Percentiles rank a stretch among this genome's conserved stretches.
Conservation (phyloP, 768 basidiomycete species). For the Nevesoporus exiguus region DNA sequence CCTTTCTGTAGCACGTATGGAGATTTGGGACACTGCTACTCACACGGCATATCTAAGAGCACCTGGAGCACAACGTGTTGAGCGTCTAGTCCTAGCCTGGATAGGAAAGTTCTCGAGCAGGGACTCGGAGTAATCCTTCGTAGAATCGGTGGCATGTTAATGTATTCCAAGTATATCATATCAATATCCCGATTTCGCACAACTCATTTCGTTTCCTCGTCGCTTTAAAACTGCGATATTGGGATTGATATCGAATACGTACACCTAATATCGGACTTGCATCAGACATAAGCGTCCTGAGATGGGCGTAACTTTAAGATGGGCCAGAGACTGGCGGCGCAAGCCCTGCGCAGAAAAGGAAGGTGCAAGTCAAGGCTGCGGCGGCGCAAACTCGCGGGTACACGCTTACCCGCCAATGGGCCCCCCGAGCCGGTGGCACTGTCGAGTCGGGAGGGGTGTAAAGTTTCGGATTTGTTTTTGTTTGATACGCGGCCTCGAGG, state of each 20-base stretch:
- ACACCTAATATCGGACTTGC: slow-evolving; percentile 13
- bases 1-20: slow-evolving; percentile 43
- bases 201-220: slow-evolving; percentile 14
- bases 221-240: slow-evolving; percentile 19
- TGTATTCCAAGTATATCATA: slow-evolving; percentile 28
- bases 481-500: slow-evolving; percentile 29
- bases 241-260: slow-evolving; percentile 19
- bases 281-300: slow-evolving; percentile 22
- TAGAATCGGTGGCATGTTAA: slow-evolving; percentile 10
- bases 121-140: not conserved
- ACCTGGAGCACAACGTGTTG: not conserved
- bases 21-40: slow-evolving; percentile 2
- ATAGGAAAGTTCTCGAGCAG: not conserved
- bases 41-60: slow-evolving; percentile 15
- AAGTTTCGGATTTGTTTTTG: not conserved
- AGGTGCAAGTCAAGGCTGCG: no score
- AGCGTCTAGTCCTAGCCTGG: not conserved
- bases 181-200: slow-evolving; percentile 21
- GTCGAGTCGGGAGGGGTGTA: not conserved
- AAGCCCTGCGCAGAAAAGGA: slow-evolving; percentile 16
- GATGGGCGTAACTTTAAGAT: slow-evolving; percentile 15
- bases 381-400: no score
- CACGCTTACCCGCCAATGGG: no score
- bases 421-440: not conserved
- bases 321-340: slow-evolving; percentile 6